Evolutionary conservation across 805 yeast species (phyloP).

Genomic region (Teunomyces funiuensis): DNA sequence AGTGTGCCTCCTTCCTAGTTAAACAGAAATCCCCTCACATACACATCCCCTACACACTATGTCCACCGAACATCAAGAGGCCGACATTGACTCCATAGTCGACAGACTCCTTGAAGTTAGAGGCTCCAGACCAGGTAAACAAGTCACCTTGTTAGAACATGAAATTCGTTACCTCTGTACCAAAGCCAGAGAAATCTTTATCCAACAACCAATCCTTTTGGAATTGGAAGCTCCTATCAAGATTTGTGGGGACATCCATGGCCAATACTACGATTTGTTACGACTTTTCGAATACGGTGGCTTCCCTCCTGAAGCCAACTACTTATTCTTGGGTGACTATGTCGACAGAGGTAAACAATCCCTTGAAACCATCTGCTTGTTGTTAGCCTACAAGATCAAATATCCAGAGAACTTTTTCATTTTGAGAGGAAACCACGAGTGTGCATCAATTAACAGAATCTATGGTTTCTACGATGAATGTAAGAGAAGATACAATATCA

Average conservation of each 20-base stretch:
- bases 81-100: conserved; percentile 94
- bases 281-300: conserved; percentile 98
- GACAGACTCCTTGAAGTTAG: conserved; percentile 96
- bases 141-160: conserved; percentile 87
- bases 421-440: conserved; percentile 96
- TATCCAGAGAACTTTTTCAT: conserved; percentile 98
- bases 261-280: conserved; percentile 93
- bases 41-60: conserved; percentile 16
- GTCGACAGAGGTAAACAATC: conserved; percentile 99
- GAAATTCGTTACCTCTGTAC: conserved; percentile 96
- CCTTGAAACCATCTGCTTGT: conserved; percentile 88
- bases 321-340: conserved; percentile 92
- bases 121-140: conserved; percentile 98
- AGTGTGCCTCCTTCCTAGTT: not conserved
- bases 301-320: conserved; percentile 98
- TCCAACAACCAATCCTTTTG: conserved; percentile 92
- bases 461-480: conserved; percentile 99
- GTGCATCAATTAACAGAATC: conserved; percentile 96
- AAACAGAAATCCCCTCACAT: not conserved
- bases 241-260: conserved; percentile 97
- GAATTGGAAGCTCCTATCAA: conserved; percentile 98
- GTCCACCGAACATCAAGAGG: conserved; percentile 55
- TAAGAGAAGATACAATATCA: conserved; percentile 95
- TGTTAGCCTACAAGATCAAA: conserved; percentile 94
- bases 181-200: conserved; percentile 96